Conservation (phyloP, 164 flowering plant species). For the Piper longum region DNA sequence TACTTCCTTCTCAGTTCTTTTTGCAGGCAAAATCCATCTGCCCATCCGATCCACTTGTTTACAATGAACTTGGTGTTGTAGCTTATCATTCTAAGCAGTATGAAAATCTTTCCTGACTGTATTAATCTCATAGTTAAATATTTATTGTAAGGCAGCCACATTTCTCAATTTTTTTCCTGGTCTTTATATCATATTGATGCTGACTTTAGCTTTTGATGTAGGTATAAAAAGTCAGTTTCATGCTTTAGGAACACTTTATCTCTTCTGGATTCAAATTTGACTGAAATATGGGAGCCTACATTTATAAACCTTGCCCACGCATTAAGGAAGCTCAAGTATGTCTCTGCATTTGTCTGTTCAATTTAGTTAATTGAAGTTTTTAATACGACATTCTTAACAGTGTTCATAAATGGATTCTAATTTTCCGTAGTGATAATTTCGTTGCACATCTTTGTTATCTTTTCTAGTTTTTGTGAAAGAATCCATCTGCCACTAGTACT, state of each 20-base stretch:
- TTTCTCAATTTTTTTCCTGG: not conserved
- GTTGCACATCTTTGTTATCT: no score
- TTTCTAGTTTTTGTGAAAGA: no score
- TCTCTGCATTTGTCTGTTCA: not conserved
- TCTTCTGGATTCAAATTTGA: constrained; percentile 49
- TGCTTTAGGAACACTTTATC: constrained; percentile 90
- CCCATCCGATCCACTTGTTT: constrained; percentile 89
- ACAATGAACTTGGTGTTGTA: constrained; percentile 95
- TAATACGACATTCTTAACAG: not conserved
- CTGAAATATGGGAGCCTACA: constrained; percentile 95
- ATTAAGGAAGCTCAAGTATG: constrained; percentile 71
- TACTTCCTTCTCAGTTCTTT: constrained; percentile 47
- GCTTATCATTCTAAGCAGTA: constrained; percentile 93
- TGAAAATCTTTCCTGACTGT: constrained; percentile 9
- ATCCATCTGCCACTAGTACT: no score
- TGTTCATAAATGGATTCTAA: no score
- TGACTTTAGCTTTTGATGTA: constrained; percentile 11
- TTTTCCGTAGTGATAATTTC: no score
- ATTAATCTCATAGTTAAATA: not conserved
- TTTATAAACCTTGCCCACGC: constrained; percentile 92
- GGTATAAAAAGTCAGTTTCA: constrained; percentile 72
- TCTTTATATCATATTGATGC: not conserved
- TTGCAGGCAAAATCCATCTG: constrained; percentile 88
- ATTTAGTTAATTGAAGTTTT: not conserved
- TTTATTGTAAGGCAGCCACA: not conserved